phyloP scores from a whole-genome alignment of 768 basidiomycete genomes.

The Tephrocybe sp. region DNA sequence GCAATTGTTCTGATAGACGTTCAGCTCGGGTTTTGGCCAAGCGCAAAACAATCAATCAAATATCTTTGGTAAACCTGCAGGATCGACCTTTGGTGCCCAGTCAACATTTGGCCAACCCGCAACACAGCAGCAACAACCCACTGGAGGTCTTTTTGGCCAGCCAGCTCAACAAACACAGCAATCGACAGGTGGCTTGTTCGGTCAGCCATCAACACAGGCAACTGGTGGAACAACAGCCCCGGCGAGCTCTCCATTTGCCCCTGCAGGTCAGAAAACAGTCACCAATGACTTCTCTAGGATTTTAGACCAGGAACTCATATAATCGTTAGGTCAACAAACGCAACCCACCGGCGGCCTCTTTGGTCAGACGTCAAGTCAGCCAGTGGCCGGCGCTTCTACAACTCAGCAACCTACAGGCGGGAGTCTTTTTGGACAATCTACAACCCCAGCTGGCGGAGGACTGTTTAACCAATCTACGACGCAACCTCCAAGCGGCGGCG shows the following conservation, averaged over 20 bases:
- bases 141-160: conserved; percentile 30
- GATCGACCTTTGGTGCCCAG: conserved; percentile 4
- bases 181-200: conserved; percentile 20
- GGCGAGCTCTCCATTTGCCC: conserved; percentile 24
- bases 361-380: conserved; percentile 22
- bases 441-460: conserved; percentile 18
- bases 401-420: background rate
- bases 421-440: conserved; percentile 25
- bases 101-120: conserved; percentile 30
- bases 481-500: conserved; percentile 2
- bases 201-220: too few relatives aligned
- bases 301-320: conserved; percentile 9
- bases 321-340: conserved; percentile 34
- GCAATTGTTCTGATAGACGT: background rate
- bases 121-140: conserved; percentile 24
- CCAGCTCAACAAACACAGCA: conserved; percentile 21
- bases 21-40: background rate
- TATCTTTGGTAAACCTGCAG: conserved; percentile 30
- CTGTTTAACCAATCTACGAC: conserved; percentile 30
- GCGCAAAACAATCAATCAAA: conserved; percentile 25
- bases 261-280: conserved; percentile 17
- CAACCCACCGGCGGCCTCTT: conserved; percentile 25
- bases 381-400: conserved; percentile 15
- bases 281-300: conserved; percentile 10
- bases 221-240: conserved; percentile 14